Evolutionary conservation across 768 basidiomycete species (phyloP).

Genomic region (Tylopilus intermedius): DNA sequence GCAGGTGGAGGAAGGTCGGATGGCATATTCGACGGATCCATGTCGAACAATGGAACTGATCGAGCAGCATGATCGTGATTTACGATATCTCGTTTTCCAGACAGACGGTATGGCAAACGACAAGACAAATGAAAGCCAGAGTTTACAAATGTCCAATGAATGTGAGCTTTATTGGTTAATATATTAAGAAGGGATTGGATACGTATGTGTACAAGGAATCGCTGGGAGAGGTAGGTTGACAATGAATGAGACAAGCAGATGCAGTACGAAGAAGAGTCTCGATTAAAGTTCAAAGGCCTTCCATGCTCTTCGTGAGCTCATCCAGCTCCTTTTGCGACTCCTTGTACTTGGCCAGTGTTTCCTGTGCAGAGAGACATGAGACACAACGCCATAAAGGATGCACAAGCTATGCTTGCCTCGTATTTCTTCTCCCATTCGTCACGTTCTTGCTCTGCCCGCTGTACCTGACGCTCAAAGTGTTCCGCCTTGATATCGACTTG

Average conservation of each 20-base stretch:
- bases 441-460: constrained; percentile 83
- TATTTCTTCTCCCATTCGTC: constrained; percentile 93
- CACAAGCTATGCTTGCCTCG: constrained; percentile 56
- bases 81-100: not conserved
- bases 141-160: not conserved
- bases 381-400: not conserved
- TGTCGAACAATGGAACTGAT: not conserved
- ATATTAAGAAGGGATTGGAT: constrained; percentile 17
- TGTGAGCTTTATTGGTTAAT: constrained; percentile 11
- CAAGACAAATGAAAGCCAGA: not conserved
- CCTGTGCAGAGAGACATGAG: constrained; percentile 41
- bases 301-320: constrained; percentile 75
- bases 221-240: constrained; percentile 8
- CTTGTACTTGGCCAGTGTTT: constrained; percentile 64
- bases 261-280: not conserved
- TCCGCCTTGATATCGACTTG: constrained; percentile 99
- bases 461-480: constrained; percentile 91
- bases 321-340: constrained; percentile 76
- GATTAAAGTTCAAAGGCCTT: constrained; percentile 45
- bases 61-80: not conserved
- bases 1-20: not conserved
- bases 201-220: constrained; percentile 19
- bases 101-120: not conserved
- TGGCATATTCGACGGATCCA: not conserved
- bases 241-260: too few relatives aligned